phyloP scores from a whole-genome alignment of 2,329 filamentous ascomycete species.

The Dactylellina parvicollis region DNA sequence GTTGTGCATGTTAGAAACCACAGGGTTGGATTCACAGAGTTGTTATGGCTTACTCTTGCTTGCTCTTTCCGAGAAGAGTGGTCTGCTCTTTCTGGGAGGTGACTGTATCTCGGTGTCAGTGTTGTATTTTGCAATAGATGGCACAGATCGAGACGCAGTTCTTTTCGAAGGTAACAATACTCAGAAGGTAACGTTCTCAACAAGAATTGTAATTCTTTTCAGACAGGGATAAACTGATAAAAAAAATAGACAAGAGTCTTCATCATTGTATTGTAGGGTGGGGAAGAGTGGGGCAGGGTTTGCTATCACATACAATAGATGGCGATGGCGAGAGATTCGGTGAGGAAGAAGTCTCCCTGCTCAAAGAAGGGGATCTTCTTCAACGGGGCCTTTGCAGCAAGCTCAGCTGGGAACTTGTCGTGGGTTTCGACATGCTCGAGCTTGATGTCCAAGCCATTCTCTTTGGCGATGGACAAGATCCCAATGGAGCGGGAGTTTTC shows the following conservation, averaged over 20 bases:
- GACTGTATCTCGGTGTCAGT: slow-evolving; percentile 67
- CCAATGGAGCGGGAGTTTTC: slow-evolving; percentile 88
- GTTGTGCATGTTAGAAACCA: slow-evolving; percentile 56
- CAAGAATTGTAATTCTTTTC: slow-evolving; percentile 73
- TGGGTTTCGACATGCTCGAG: slow-evolving; percentile 75
- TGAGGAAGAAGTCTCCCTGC: slow-evolving; percentile 86
- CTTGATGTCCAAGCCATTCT: slow-evolving; percentile 93
- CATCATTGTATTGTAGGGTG: slow-evolving; percentile 55
- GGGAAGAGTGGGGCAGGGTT: slow-evolving; percentile 54
- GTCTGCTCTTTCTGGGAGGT: slow-evolving; percentile 99
- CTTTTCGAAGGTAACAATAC: slow-evolving; percentile 60
- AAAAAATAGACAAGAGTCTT: slow-evolving; percentile 48
- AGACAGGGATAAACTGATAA: slow-evolving; percentile 95
- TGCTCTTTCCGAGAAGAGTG: slow-evolving; percentile 98
- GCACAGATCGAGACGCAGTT: slow-evolving; percentile 27
- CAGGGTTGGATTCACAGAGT: too few species aligned
- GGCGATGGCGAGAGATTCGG: slow-evolving; percentile 91
- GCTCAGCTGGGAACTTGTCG: slow-evolving; percentile 64
- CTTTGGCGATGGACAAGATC: slow-evolving; percentile 94
- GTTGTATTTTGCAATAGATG: neutral
- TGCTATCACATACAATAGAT: slow-evolving; percentile 84
- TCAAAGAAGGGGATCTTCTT: slow-evolving; percentile 93
- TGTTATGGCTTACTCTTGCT: slow-evolving; percentile 82
- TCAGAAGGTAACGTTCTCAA: slow-evolving; percentile 94
- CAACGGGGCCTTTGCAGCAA: slow-evolving; percentile 81